Evolutionary conservation across 257 asterid species (phyloP), one percentile per base, ranked within the genome.

Genomic region (Apocynum venetum): DNA sequence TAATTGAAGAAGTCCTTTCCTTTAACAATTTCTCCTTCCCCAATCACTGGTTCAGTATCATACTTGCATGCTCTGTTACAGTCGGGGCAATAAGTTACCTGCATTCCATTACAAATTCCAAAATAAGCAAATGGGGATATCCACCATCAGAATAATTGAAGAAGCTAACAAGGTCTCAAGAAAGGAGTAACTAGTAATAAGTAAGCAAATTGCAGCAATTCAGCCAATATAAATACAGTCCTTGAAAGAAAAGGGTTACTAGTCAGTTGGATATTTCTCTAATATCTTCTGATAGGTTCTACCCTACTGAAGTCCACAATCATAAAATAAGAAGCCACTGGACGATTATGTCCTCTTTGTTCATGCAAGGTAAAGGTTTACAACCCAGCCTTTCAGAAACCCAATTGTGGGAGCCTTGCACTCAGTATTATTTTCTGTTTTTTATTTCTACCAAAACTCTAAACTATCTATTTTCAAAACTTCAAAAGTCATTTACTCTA

Each of bases 41-140:
- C 87, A 6, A 76, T 12, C 73, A 91, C 72, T 47, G 96, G 82
- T 84, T 87, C 89, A 53, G 89, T 85, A 72, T 93, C 97, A 64
- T 89, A 95, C 79, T 89, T 91, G 89, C 96, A 93, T 35, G 98
- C 99, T 74, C 99, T 94, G 56, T 68, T 80, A 83, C 98, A 93
- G 86, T 95, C 99, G 0, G 98, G 99, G 85, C 98, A 93, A 82
- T 95, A 95, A 2, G 99, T 95, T 38, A 93, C 96, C 98, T 94
- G 86, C 77, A 84, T 72, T 55, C 38, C n/a, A 49, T 38, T 41
- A 10, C 31, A 56, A 73, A 66, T 60, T 10, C 7, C 71, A 43
- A 63, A 52, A 79, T 49, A 47, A 79, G 77, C n/a, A 41, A 25
- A 19, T 19, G 71, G 61, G 38, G 9, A 48, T 59, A 72, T 38